A percentile compares a stretch with the other conserved stretches of the same genome.
Conservation (phyloP, 2,329 filamentous ascomycete species). For the Teratosphaeria pseudoeucalypti region DNA sequence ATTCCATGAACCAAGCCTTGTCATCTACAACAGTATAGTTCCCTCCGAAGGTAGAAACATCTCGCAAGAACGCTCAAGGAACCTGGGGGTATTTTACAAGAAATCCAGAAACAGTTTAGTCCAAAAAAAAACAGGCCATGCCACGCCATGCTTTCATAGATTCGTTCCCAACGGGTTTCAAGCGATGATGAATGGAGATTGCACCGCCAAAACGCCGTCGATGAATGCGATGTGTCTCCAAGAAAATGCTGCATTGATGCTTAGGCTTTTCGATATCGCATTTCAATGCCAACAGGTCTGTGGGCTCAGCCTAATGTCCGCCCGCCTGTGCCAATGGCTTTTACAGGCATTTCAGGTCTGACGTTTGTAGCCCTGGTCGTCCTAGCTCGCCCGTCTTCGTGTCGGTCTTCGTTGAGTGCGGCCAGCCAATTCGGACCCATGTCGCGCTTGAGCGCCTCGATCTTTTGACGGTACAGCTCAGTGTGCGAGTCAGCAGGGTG, state of each 20-base stretch:
- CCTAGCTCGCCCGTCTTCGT: slow-evolving; percentile 25
- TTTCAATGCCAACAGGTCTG: neutral
- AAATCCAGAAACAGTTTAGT: neutral
- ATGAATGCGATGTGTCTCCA: neutral
- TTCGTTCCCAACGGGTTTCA: neutral
- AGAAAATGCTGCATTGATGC: neutral
- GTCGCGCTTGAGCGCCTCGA: slow-evolving; percentile 74
- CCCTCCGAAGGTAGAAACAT: neutral
- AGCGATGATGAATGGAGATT: neutral
- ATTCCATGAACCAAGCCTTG: neutral
- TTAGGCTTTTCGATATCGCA: neutral
- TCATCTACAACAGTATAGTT: neutral
- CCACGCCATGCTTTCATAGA: slow-evolving; percentile 1
- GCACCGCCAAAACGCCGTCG: slow-evolving; percentile 1
- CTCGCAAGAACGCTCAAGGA: neutral
- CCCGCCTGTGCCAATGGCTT: neutral
- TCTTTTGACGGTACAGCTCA: slow-evolving; percentile 63
- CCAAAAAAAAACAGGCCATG: neutral
- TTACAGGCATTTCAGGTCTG: slow-evolving; percentile 11
- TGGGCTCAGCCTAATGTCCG: neutral
- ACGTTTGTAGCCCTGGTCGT: slow-evolving; percentile 15
- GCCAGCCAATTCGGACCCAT: slow-evolving; percentile 82
- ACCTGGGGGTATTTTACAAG: neutral
- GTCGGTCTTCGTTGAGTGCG: slow-evolving; percentile 67
- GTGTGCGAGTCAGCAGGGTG: slow-evolving; percentile 18